A percentile compares a stretch with the other conserved stretches of the same genome.
phyloP scores from a whole-genome alignment of 352 stramenopile genomes.

The Saprolegnia parasitica region DNA sequence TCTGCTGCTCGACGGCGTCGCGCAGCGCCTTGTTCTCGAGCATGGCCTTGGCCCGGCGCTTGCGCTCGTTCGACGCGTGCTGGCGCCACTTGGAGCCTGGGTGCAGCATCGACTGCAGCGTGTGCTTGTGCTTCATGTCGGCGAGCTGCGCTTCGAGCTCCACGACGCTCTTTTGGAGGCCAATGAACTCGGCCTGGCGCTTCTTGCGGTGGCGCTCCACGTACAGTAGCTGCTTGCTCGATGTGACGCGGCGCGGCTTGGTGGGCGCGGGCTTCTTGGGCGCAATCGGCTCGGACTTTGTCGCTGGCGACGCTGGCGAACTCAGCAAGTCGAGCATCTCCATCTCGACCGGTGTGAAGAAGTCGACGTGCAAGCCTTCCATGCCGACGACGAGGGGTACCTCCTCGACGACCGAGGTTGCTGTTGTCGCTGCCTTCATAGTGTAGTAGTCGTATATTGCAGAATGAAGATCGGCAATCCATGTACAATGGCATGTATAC shows the following conservation, averaged over 20 bases:
- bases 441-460: not conserved
- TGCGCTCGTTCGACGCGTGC: slow-evolving; percentile 3
- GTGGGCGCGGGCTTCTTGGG: not conserved
- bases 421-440: not conserved
- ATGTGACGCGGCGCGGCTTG: not conserved
- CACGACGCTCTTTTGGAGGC: not conserved
- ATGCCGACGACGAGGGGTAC: not conserved
- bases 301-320: not conserved
- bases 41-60: not conserved
- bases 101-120: not conserved
- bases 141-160: not conserved
- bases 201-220: slow-evolving; percentile 1
- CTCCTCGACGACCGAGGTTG: not conserved
- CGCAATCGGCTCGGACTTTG: not conserved
- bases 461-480: not conserved
- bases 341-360: not conserved
- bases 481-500: not conserved
- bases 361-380: not conserved
- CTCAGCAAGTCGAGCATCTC: not conserved
- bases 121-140: not conserved
- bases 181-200: not conserved
- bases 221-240: not conserved
- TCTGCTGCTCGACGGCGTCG: not conserved
- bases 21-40: slow-evolving; percentile 2
- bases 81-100: not conserved